These are phyloP conservation scores for Russula sp. DNA, from an alignment of 768 basidiomycete species.

Conservation along the genomic window DNA sequence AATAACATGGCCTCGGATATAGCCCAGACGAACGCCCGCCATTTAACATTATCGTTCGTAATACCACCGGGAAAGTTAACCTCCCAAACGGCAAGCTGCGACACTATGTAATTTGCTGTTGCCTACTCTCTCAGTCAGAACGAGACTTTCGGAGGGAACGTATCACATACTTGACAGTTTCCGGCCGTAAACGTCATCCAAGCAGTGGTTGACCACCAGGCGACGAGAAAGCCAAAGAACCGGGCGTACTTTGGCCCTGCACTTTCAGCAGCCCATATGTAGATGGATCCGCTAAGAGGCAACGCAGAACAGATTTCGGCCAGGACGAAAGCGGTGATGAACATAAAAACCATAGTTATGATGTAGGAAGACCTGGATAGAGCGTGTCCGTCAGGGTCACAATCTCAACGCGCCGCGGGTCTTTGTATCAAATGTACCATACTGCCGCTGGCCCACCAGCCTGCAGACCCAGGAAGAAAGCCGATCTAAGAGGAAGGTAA, in stretches of 20 bases:
- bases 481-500: slow-evolving; percentile 42
- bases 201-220: slow-evolving; percentile 92
- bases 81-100: slow-evolving; percentile 74
- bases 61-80: slow-evolving; percentile 78
- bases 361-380: slow-evolving; percentile 73
- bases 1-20: slow-evolving; percentile 68
- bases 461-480: slow-evolving; percentile 71
- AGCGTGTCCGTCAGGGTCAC: slow-evolving; percentile 1
- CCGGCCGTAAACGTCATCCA: slow-evolving; percentile 93
- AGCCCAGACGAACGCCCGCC: slow-evolving; percentile 80
- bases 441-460: slow-evolving; percentile 85
- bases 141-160: too few species aligned
- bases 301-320: slow-evolving; percentile 90
- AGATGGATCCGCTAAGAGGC: slow-evolving; percentile 84
- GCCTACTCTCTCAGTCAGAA: slow-evolving; percentile 40
- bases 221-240: slow-evolving; percentile 83
- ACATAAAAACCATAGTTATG: slow-evolving; percentile 80
- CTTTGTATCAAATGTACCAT: slow-evolving; percentile 41
- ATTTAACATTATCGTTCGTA: slow-evolving; percentile 64
- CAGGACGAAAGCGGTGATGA: slow-evolving; percentile 77
- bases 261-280: slow-evolving; percentile 91
- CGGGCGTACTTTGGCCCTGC: slow-evolving; percentile 82
- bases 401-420: background rate
- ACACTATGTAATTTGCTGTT: slow-evolving; percentile 85
- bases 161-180: slow-evolving; percentile 64